These are phyloP conservation scores for Domatiomyces globalis DNA, from an alignment of 2,329 filamentous ascomycete species.

Conservation along the genomic window DNA sequence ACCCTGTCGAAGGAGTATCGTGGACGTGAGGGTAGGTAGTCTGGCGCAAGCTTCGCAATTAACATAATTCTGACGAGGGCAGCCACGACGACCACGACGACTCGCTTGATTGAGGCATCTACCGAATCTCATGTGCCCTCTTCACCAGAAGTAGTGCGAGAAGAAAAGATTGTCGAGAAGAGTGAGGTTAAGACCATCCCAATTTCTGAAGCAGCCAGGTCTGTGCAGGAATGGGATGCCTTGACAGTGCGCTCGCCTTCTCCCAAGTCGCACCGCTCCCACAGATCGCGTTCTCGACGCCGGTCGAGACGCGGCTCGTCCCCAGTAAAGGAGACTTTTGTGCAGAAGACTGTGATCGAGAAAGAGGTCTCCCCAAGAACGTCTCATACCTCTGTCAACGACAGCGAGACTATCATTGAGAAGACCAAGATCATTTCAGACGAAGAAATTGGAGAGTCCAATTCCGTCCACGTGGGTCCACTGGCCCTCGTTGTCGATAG, in stretches of 20 bases:
- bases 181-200: constrained; percentile 15
- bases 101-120: constrained; percentile 21
- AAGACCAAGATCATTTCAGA: constrained; percentile 24
- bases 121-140: constrained; percentile 7
- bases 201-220: constrained; percentile 19
- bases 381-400: constrained; percentile 24
- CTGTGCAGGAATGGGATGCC: constrained; percentile 22
- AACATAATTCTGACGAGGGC: constrained; percentile 5
- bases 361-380: constrained; percentile 12
- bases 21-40: constrained; percentile 10
- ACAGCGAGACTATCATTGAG: constrained; percentile 24
- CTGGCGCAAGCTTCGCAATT: neutral
- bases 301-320: constrained; percentile 15
- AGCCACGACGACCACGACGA: constrained; percentile 11
- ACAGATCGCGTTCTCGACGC: constrained; percentile 21
- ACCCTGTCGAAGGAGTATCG: constrained; percentile 65
- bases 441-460: constrained; percentile 32
- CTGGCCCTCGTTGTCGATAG: constrained; percentile 38
- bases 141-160: constrained; percentile 9
- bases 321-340: constrained; percentile 12
- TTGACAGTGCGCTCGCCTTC: constrained; percentile 17
- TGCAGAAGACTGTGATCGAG: constrained; percentile 14
- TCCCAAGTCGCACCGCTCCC: constrained; percentile 13
- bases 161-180: constrained; percentile 7
- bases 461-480: constrained; percentile 31